Base-by-base conservation (phyloP, 176 grass and related monocot species). In the Avena eriantha region DNA sequence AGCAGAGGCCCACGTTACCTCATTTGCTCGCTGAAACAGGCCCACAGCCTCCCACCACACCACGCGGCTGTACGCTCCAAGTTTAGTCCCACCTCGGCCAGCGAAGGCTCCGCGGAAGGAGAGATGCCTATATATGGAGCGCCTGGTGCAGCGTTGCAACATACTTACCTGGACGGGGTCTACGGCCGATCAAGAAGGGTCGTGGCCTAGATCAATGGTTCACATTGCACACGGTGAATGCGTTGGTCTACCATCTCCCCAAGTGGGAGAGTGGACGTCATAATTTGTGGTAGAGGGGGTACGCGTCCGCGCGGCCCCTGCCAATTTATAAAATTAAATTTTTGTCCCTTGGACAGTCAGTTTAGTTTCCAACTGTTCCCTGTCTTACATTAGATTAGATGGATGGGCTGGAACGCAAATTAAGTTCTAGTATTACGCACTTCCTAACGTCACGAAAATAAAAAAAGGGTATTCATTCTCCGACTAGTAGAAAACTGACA, bases 281-380 rank as follows among this genome's bases (percentile, higher is more conserved):
- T 90, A 91, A 94, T 91, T 91, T 94, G 75, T 94, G 80, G 0
- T 1, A 67, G 60, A 43, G 79, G 88, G 88, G 86, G 73, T 91
- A 91, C 45, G 86, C 53, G 86, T 91, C 1, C 53, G 92, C 86
- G 80, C 74, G 74, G 43, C 79, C 80, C 80, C 69, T 80, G 19
- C n/a, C 51, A 83, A 73, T n/a, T 10, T 13, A 0, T 58, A 19
- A 22, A 58, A 58, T 9, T 58, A 58, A 58, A 58, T 3, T 58
- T 58, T 22, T 2, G 57, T 23, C 57, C 50, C 14, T 16, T 0
- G 50, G 14, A 53, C 3, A 51, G 16, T 8, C 39, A 41, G 39
- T 41, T 29, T 29, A 29, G 29, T 29, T 29, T 29, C 29, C 29
- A 29, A 29, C 29, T 29, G 29, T 1, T 29, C 29, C 29, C 2